These are phyloP conservation scores for Wickerhamomyces ciferrii DNA, from an alignment of 805 yeast species.

Conservation along the genomic window DNA sequence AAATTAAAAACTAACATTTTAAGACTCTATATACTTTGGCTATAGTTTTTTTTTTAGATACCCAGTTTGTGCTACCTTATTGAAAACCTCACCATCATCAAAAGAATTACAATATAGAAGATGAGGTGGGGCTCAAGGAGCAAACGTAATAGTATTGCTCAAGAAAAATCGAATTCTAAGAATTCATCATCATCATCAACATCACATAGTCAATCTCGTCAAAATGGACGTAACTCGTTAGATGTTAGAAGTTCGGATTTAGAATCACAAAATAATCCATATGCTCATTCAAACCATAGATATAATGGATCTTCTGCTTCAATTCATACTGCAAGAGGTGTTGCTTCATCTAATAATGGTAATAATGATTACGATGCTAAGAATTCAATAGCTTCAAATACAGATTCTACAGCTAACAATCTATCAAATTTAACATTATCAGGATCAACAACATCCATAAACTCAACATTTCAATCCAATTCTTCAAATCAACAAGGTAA, in stretches of 20 bases:
- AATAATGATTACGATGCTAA: neutral
- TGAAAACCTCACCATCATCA: neutral
- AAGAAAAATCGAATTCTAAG: constrained; percentile 8
- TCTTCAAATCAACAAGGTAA: neutral
- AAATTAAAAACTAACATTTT: neutral
- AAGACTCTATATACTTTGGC: neutral
- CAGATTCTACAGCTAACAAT: neutral
- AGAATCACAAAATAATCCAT: neutral
- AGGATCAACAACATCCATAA: constrained; percentile 1
- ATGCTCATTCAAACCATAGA: neutral
- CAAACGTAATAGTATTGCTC: constrained; percentile 19
- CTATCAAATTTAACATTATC: neutral
- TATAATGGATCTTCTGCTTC: neutral
- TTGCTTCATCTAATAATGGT: neutral
- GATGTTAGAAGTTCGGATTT: neutral
- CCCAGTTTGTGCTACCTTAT: too few species aligned
- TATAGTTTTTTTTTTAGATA: too few species aligned
- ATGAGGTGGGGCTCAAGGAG: constrained; percentile 27
- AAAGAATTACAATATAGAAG: neutral
- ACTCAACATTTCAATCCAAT: neutral
- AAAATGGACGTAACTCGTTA: neutral
- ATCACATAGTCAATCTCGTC: neutral
- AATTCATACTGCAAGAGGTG: neutral
- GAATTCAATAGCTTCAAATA: neutral
- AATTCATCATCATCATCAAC: neutral